Evolutionary conservation across 257 asterid species (phyloP).

Genomic region (Striga asiatica): DNA sequence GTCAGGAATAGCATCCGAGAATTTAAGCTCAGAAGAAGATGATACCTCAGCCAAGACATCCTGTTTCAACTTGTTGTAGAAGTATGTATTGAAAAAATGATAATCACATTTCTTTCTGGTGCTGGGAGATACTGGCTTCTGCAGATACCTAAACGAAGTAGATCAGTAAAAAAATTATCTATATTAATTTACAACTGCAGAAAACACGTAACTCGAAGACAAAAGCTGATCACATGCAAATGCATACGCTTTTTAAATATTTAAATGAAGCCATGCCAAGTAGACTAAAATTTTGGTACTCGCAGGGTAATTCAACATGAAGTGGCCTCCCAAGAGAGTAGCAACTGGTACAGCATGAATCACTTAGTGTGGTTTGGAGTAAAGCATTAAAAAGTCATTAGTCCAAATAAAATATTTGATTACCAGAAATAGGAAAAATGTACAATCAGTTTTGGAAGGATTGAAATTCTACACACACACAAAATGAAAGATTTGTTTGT

Average conservation of each 20-base stretch:
- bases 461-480: background rate
- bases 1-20: constrained; percentile 6
- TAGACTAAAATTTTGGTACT: background rate
- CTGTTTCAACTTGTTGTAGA: constrained; percentile 70
- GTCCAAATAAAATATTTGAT: background rate
- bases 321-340: background rate
- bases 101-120: constrained; percentile 25
- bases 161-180: constrained; percentile 14
- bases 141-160: constrained; percentile 58
- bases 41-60: constrained; percentile 56
- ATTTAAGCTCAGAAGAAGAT: constrained; percentile 17
- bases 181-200: constrained; percentile 13
- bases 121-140: constrained; percentile 33
- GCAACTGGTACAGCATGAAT: background rate
- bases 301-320: constrained; percentile 3
- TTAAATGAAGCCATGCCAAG: constrained; percentile 3
- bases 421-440: background rate
- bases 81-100: constrained; percentile 81
- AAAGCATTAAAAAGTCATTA: background rate
- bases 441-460: background rate
- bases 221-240: constrained; percentile 2
- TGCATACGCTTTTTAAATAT: background rate
- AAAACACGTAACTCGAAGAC: constrained; percentile 8
- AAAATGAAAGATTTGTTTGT: background rate
- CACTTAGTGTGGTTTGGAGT: constrained; percentile 5